phyloP scores from a whole-genome alignment of 352 stramenopile genomes.

The Phytophthora brassicae region DNA sequence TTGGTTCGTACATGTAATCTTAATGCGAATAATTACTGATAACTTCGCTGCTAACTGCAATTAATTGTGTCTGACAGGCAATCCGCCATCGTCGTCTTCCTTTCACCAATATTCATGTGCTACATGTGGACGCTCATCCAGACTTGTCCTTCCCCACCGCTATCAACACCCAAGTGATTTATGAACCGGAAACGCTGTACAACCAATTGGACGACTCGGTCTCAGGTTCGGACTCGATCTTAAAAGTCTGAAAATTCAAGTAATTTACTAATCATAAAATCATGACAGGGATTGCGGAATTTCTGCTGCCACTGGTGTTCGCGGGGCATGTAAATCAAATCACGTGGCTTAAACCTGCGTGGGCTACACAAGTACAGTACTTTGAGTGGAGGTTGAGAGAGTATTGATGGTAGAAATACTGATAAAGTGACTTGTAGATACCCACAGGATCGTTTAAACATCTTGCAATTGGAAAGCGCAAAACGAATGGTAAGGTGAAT shows the following conservation, averaged over 20 bases:
- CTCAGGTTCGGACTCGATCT: conserved; percentile 23
- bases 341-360: conserved; percentile 83
- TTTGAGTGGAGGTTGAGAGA: neutral
- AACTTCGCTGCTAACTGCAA: neutral
- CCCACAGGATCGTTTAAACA: conserved; percentile 31
- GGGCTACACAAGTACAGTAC: conserved; percentile 75
- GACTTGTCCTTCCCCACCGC: conserved; percentile 76
- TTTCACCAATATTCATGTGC: conserved; percentile 61
- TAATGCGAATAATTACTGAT: too few relatives aligned
- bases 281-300: conserved; percentile 78
- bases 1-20: too few relatives aligned
- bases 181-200: conserved; percentile 72
- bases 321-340: conserved; percentile 76
- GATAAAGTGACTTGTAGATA: conserved; percentile 30
- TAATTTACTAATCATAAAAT: neutral
- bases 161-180: conserved; percentile 51
- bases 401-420: neutral
- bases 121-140: conserved; percentile 88
- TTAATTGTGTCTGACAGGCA: conserved; percentile 36
- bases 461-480: conserved; percentile 46
- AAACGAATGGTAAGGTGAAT: conserved; percentile 28
- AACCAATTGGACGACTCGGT: conserved; percentile 64
- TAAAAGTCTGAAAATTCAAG: neutral
- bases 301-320: conserved; percentile 78
- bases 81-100: conserved; percentile 72